Conservation (phyloP, 768 basidiomycete species). For the Collybia mongolica region DNA sequence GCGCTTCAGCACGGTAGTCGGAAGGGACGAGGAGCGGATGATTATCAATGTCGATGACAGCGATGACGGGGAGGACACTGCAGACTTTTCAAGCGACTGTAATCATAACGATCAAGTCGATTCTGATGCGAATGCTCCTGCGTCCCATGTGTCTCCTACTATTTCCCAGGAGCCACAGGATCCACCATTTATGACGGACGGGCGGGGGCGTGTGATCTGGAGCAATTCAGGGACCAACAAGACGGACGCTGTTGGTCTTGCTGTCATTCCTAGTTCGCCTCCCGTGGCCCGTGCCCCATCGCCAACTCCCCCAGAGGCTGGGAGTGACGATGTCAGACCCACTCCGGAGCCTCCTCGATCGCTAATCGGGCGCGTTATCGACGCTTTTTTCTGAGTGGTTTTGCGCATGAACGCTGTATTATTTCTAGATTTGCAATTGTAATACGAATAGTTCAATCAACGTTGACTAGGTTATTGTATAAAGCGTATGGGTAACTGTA, state of each 20-base stretch:
- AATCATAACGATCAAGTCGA: not conserved
- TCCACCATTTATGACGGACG: slow-evolving; percentile 63
- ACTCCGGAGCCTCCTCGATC: slow-evolving; percentile 13
- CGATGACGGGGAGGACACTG: not conserved
- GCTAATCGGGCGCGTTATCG: slow-evolving; percentile 23
- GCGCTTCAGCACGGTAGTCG: slow-evolving; percentile 13
- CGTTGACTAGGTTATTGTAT: no score
- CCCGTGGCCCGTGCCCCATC: not conserved
- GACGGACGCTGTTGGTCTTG: slow-evolving; percentile 6
- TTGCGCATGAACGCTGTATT: no score
- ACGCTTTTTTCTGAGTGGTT: slow-evolving; percentile 15
- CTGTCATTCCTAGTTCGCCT: not conserved
- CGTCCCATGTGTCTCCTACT: not conserved
- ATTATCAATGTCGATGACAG: slow-evolving; percentile 4
- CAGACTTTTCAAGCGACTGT: not conserved
- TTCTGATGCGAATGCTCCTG: not conserved
- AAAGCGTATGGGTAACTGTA: no score
- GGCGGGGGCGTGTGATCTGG: slow-evolving; percentile 59
- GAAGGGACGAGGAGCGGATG: slow-evolving; percentile 5
- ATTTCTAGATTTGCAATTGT: no score
- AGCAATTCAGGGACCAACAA: slow-evolving; percentile 21
- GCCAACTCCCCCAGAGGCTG: slow-evolving; percentile 5
- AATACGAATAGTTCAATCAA: no score
- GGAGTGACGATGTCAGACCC: slow-evolving; percentile 10
- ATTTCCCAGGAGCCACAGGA: slow-evolving; percentile 15